Evolutionary conservation across 176 grass and related monocot species (phyloP).

Genomic region (Otatea glauca): DNA sequence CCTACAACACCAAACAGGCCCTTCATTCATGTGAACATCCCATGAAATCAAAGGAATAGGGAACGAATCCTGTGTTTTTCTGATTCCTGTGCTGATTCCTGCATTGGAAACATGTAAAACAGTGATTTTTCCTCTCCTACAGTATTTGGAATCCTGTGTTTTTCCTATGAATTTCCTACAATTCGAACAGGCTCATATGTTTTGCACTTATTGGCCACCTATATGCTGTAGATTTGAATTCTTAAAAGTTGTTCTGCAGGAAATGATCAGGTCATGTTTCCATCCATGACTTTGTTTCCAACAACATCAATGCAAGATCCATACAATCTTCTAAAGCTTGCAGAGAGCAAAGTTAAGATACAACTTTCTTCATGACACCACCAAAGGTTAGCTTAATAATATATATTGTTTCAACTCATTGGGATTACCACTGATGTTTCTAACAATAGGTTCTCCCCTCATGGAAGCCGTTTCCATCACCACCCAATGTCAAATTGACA

Average conservation of each 20-base stretch:
- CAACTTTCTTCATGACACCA: constrained; percentile 43
- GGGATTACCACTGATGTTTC: constrained; percentile 32
- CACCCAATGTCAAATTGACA: neutral
- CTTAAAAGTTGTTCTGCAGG: constrained; percentile 20
- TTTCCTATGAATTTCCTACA: neutral
- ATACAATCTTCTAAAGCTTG: constrained; percentile 36
- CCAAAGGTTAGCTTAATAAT: constrained; percentile 41
- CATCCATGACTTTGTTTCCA: neutral
- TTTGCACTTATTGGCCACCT: constrained; percentile 20
- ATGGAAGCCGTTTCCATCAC: neutral
- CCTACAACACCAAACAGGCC: neutral
- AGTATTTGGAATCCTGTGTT: neutral
- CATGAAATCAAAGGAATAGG: neutral
- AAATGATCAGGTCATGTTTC: constrained; percentile 42
- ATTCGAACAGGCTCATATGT: neutral
- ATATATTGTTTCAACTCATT: constrained; percentile 37
- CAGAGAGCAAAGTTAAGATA: constrained; percentile 33
- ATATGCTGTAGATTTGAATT: constrained; percentile 26
- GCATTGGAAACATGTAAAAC: neutral
- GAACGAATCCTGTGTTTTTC: neutral
- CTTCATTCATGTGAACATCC: neutral
- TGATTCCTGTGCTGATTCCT: neutral
- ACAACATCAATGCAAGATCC: constrained; percentile 39
- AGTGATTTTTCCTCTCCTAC: neutral
- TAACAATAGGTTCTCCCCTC: neutral